A percentile compares a stretch with the other conserved stretches of the same genome.
Conservation (phyloP, 805 yeast genomes). For the Lipomyces spencermartinsiae region DNA sequence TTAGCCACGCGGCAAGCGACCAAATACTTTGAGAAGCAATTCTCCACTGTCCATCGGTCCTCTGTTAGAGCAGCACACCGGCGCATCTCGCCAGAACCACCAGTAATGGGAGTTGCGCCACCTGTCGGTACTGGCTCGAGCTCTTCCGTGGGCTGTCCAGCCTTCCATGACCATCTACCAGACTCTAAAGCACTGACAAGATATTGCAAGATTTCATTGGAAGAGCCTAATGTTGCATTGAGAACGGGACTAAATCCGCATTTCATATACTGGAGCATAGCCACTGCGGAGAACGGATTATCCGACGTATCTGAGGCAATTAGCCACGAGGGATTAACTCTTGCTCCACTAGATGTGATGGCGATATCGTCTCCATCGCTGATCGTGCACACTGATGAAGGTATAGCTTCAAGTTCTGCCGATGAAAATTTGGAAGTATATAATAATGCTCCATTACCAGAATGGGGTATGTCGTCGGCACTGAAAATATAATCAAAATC, state of each 20-base stretch:
- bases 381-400: slow-evolving; percentile 21
- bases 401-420: slow-evolving; percentile 3
- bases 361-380: slow-evolving; percentile 5
- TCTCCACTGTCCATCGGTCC: slow-evolving; percentile 67
- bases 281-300: slow-evolving; percentile 49
- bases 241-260: slow-evolving; percentile 76
- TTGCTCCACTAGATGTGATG: slow-evolving; percentile 4
- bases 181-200: slow-evolving; percentile 30
- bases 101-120: slow-evolving; percentile 17
- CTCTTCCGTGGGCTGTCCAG: slow-evolving; percentile 56
- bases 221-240: slow-evolving; percentile 46
- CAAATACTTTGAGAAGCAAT: slow-evolving; percentile 63
- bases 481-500: slow-evolving; percentile 23
- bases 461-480: slow-evolving; percentile 22
- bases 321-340: slow-evolving; percentile 47
- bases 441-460: slow-evolving; percentile 10
- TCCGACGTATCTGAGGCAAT: slow-evolving; percentile 50
- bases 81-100: slow-evolving; percentile 45
- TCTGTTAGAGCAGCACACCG: slow-evolving; percentile 54
- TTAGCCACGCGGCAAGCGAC: slow-evolving; percentile 61
- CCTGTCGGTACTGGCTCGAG: slow-evolving; percentile 28
- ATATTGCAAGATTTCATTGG: slow-evolving; percentile 37
- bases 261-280: slow-evolving; percentile 51
- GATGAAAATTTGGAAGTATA: slow-evolving; percentile 19
- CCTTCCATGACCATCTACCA: slow-evolving; percentile 78